A percentile compares a stretch with the other conserved stretches of the same genome.
Evolutionary conservation across 129 eudicot genomes (phyloP).

Genomic region (Flaveria sonorensis): DNA sequence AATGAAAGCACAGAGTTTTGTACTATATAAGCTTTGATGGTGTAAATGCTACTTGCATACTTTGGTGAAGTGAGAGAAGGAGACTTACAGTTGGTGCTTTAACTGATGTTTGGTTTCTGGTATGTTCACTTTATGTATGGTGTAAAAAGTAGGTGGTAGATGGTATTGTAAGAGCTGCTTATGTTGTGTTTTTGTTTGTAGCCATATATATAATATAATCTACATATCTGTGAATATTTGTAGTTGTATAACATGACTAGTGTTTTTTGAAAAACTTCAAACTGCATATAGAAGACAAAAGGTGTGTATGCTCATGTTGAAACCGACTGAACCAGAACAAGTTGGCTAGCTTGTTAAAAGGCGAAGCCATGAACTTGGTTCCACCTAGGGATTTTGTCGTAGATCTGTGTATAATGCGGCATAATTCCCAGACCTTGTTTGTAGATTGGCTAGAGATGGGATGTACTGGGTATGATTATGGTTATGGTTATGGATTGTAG

Average conservation of each 20-base stretch:
- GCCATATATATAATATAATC: conserved; percentile 33
- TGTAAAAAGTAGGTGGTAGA: conserved; percentile 29
- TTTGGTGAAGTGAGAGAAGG: conserved; percentile 15
- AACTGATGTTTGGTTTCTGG: conserved; percentile 26
- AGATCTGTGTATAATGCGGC: too few relatives aligned
- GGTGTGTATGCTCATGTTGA: too few relatives aligned
- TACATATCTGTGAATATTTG: conserved; percentile 54
- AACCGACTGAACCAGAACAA: too few relatives aligned
- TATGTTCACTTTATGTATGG: conserved; percentile 28
- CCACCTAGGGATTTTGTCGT: too few relatives aligned
- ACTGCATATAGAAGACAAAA: background rate
- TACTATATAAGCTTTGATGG: conserved; percentile 28
- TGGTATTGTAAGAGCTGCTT: conserved; percentile 41
- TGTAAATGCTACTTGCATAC: conserved; percentile 10
- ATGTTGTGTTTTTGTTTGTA: conserved; percentile 35
- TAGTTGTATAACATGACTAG: conserved; percentile 36
- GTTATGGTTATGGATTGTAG: too few relatives aligned
- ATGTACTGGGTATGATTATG: too few relatives aligned
- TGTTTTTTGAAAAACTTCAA: background rate
- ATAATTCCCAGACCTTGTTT: too few relatives aligned
- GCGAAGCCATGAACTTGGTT: too few relatives aligned
- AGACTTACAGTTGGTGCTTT: conserved; percentile 2
- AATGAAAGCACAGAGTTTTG: conserved; percentile 45
- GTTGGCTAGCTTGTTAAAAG: too few relatives aligned
- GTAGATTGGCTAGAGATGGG: too few relatives aligned